Base-by-base conservation (phyloP, 202 grass and related monocot genomes). In the Eragrostis tef region DNA sequence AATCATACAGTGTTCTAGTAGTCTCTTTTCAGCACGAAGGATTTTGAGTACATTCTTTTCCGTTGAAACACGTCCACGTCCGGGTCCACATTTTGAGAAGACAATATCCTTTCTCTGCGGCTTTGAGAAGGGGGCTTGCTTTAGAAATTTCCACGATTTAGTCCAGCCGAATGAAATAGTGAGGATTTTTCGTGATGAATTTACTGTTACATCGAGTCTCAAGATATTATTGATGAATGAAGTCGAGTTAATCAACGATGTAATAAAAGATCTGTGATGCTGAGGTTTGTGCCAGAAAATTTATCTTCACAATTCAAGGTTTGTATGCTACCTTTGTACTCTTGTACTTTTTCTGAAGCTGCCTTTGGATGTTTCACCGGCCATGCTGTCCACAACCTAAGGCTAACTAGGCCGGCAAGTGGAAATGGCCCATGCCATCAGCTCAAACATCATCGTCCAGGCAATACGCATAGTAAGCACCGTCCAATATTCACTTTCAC, bases 361-460 rank as follows among this genome's bases (percentile, higher is more conserved):
- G n/a, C n/a, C n/a, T n/a, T 53, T 62, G 42, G 43, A 60, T 60
- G 19, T 84, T 84, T 76, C 63, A 60, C 25, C 41, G 21, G 72
- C 50, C 49, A 7, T 67, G 34, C 34, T 82, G 25, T 77, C 9
- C 26, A 41, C 26, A 51, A 13, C 41, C 15, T 14, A n/a, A 48
- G 29, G 21, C 20, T 71, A 50, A 63, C 22, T 42, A 42, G 20
- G 21, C 50, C 72, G 24, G 62, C 62, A 72, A 50, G 24, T 5
- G 56, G 19, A 39, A 19, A 6, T 1, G 0, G 6, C n/a, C n/a
- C n/a, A 5, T 4, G 0, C 45, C 17, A 50, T 36, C 26, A 11
- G 2, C 4, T 26, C 15, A 77, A 75, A 31, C 72, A 11, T 70
- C 39, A 48, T 59, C 22, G 15, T 64, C 67, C 67, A 20, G 72